Evolutionary conservation across 139 green algal genomes (phyloP).

Genomic region (Chlamydomonas sp.): DNA sequence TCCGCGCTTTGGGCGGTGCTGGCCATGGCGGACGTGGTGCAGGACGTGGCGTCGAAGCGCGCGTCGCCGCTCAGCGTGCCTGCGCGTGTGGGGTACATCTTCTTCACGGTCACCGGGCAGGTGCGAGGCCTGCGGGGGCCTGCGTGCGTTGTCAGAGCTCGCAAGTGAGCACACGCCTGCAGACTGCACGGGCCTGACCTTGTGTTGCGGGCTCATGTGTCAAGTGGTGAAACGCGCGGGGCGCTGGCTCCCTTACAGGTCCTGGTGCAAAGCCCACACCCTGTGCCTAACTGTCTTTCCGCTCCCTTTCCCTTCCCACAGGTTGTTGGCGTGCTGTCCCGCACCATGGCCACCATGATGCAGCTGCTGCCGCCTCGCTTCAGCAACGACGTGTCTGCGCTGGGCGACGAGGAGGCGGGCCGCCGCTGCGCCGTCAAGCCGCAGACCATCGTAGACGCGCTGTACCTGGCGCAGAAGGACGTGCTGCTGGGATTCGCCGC

Average conservation of each 20-base stretch:
- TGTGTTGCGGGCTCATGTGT: too few relatives aligned
- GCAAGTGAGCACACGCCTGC: not conserved
- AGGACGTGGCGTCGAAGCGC: slow-evolving; percentile 62
- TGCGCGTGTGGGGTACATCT: slow-evolving; percentile 71
- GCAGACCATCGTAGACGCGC: slow-evolving; percentile 72
- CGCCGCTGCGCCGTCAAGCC: slow-evolving; percentile 69
- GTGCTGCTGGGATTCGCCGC: slow-evolving; percentile 61
- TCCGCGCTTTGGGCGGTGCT: slow-evolving; percentile 81
- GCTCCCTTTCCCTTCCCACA: slow-evolving; percentile 29
- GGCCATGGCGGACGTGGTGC: slow-evolving; percentile 66
- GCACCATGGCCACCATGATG: slow-evolving; percentile 69
- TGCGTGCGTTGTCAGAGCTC: not conserved
- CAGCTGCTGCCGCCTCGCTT: slow-evolving; percentile 62
- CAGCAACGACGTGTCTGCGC: not conserved
- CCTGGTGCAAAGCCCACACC: not conserved
- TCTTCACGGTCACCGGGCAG: slow-evolving; percentile 60
- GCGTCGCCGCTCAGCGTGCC: slow-evolving; percentile 51
- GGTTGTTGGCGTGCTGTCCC: slow-evolving; percentile 69
- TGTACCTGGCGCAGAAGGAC: slow-evolving; percentile 61
- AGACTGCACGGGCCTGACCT: not conserved
- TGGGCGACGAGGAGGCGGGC: slow-evolving; percentile 69
- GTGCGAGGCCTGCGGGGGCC: not conserved
- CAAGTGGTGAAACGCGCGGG: too few relatives aligned
- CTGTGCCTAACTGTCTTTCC: not conserved
- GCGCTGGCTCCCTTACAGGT: too few relatives aligned